A percentile compares a stretch with the other conserved stretches of the same genome.
Evolutionary conservation across 805 yeast genomes (phyloP).

Genomic region (Kluyveromyces nonfermentans): DNA sequence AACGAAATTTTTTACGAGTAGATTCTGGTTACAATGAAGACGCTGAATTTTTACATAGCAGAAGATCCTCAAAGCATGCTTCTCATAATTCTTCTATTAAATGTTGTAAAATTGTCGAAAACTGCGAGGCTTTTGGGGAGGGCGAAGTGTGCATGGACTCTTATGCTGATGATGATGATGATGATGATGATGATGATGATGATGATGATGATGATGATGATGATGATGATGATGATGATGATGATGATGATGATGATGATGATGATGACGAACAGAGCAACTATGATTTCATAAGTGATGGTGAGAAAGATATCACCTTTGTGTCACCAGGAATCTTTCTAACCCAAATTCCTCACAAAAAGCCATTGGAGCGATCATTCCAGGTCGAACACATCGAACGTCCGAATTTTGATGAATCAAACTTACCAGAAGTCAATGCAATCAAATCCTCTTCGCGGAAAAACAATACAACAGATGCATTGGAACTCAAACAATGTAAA

Average conservation of each 20-base stretch:
- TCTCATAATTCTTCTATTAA: too few species aligned
- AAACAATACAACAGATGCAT: background rate
- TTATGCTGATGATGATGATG: background rate
- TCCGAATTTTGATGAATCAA: background rate
- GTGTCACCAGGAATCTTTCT: constrained; percentile 4
- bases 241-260: background rate
- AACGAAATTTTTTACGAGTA: background rate
- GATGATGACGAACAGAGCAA: background rate
- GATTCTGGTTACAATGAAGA: background rate
- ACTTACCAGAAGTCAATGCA: background rate
- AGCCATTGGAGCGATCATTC: constrained; percentile 4
- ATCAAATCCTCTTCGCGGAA: background rate
- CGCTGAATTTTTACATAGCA: background rate
- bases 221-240: background rate
- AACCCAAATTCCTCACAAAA: constrained; percentile 3
- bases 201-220: background rate
- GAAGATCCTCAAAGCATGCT: background rate
- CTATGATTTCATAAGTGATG: background rate
- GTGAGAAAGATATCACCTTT: background rate
- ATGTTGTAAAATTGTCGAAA: too few species aligned
- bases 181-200: background rate
- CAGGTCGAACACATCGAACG: constrained; percentile 2
- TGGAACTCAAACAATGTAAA: background rate
- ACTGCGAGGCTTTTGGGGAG: too few species aligned
- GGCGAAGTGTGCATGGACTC: too few species aligned